A percentile compares a stretch with the other conserved stretches of the same genome.
Evolutionary conservation across 1,284 basidiomycete species (phyloP).

Genomic region (Apiotrichum brassicae): DNA sequence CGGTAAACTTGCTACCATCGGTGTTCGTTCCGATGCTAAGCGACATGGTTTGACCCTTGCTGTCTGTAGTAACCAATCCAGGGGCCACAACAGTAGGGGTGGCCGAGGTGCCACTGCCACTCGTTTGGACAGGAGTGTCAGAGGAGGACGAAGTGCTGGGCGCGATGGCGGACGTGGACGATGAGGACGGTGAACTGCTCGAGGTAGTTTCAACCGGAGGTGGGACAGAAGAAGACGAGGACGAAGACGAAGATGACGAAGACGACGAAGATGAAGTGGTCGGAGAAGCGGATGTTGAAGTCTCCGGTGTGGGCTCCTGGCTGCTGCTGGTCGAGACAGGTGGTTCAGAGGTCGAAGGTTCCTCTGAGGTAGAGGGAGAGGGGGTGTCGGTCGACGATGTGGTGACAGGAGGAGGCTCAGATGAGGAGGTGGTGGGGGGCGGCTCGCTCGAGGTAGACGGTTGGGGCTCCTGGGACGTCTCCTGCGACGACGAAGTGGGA

Average conservation of each 20-base stretch:
- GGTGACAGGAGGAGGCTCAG: not conserved
- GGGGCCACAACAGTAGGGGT: no score
- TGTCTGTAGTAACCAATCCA: not conserved
- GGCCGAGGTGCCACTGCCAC: no score
- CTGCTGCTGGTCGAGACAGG: no score
- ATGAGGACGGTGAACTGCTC: not conserved
- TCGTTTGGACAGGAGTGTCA: not conserved
- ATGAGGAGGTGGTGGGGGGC: not conserved
- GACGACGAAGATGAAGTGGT: no score
- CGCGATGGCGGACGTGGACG: not conserved
- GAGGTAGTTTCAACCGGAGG: not conserved
- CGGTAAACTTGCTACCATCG: constrained; percentile 27
- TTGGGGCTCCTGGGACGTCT: not conserved
- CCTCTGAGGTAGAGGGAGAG: no score
- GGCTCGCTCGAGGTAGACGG: not conserved
- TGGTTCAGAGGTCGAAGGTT: not conserved
- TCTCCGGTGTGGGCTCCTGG: no score
- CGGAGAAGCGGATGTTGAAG: no score
- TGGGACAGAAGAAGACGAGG: no score
- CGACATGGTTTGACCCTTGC: not conserved
- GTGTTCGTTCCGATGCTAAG: no score
- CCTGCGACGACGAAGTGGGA: not conserved
- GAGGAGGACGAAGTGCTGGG: not conserved
- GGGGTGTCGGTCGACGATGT: not conserved
- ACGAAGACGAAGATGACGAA: no score